Evolutionary conservation across 1,284 basidiomycete species (phyloP), one percentile per base, ranked within the genome.

Genomic region (Butyriboletus appendiculatus): DNA sequence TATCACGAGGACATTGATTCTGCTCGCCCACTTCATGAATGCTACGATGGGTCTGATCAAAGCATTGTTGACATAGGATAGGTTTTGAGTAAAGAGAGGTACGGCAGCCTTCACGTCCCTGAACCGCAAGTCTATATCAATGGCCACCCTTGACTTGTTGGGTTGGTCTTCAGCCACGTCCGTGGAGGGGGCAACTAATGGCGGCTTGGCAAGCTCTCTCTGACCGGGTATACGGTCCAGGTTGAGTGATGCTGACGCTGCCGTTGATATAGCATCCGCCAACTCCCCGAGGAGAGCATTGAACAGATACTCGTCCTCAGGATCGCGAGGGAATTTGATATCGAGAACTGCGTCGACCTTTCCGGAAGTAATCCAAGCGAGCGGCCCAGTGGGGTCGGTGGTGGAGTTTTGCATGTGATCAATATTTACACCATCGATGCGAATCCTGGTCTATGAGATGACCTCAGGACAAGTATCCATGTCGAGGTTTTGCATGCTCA

Each of bases 261-360:
- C 74, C 44, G 69, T 73, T 37, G 76, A 66, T 42, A 98, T 88
- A 48, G 93, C 94, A 61, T 95, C 91, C 2, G 94, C 89, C 55
- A 98, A 90, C 71, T 97, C 94, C 40, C 83, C 90, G 14, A 99
- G 82, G 62, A 99, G 83, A n/a, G 83, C 88, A 64, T 96, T 90
- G 59, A 98, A 79, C n/a, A 86, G 82, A 26, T 86, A 80, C 59
- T 89, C 87, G 48, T 88, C 86, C 50, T 85, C 78, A 10, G 86
- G 82, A 63, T 94, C 88, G 22, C 86, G 85, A 14, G 97, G 96
- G 73, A 99, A 98, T 67, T 96, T 95, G 74, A 99, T 95, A 73
- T 99, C 96, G 18, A 98, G 83, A 4, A 99, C 97, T 4, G 95
- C 91, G 66, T 99, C 96, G 32, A 98, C 85, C 73, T 96, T 96